Base-by-base conservation (phyloP, 2,329 filamentous ascomycete genomes). In the Colletotrichum sp. region DNA sequence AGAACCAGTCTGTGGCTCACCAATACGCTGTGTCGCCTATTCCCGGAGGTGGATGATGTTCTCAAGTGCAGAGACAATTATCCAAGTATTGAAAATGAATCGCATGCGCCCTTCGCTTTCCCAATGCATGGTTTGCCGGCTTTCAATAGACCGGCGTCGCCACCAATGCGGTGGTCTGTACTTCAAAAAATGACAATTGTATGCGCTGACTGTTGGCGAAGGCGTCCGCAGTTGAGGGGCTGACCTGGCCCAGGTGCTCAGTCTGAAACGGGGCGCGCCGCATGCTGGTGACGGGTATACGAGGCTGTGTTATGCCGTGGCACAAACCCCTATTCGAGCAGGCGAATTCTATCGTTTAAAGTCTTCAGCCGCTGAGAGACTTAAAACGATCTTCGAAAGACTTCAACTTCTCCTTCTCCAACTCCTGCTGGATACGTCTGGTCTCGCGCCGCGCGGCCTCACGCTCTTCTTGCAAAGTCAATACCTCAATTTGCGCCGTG, bases 401-500 rank as follows among this genome's bases (percentile, higher is more conserved):
- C 80, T 89, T 89, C 76, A 91, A 86, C 78, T 90, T 89, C 83
- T 94, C 92, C 72, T 87, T 86, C 73, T 91, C 87, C 74, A 96
- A 90, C 76, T 91, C 86, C 70, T 87, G 88, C 81, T 95, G 92
- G 65, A 97, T 87, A 79, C 87, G 89, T 78, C 90, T 89, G 72
- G 94, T 95, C 82, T 93, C 90, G 65, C 91, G 90, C 78, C 94
- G 90, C 27, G 94, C 94, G 77, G 93, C 91, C 79, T 97, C 94
- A 78, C 91, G 89, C 82, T 93, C 91, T 77, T 91, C 90, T 82
- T 96, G 94, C 62, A 97, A 87, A 81, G 95, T 93, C 78, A 94
- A 91, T 59, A 97, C 94, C 83, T 96, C 93, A 76, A 96, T 94
- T 84, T 97, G 94, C 31, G 94, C 93, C 78, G 88, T 87, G 84